Evolutionary conservation across 768 basidiomycete species (phyloP).

Genomic region (Tricholoma bakamatsutake): DNA sequence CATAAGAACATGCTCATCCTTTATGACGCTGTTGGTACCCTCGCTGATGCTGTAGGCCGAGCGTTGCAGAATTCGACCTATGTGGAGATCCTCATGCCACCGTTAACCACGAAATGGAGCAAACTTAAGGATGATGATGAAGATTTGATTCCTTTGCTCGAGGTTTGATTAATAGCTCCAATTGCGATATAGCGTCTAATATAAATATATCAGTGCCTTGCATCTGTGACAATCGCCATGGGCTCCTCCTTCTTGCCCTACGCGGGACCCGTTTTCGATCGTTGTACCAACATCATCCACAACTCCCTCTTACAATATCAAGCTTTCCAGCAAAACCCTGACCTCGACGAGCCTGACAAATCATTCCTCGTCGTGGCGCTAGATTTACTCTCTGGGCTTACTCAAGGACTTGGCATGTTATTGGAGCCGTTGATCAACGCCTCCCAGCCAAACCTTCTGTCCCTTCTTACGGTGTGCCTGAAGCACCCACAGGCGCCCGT

Average conservation of each 20-base stretch:
- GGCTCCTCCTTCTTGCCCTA: constrained; percentile 85
- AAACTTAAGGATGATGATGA: constrained; percentile 87
- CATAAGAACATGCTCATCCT: constrained; percentile 99
- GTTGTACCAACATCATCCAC: constrained; percentile 85
- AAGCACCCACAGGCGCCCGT: constrained; percentile 96
- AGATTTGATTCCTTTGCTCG: constrained; percentile 89
- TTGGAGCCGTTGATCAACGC: constrained; percentile 68
- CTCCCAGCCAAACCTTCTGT: constrained; percentile 72
- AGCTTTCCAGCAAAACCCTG: constrained; percentile 80
- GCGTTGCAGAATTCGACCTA: constrained; percentile 81
- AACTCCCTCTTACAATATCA: constrained; percentile 80
- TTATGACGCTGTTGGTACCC: constrained; percentile 97
- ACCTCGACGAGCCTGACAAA: constrained; percentile 92
- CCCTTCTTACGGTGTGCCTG: constrained; percentile 80
- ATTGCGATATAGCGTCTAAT: neutral
- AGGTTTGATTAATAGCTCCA: constrained; percentile 39
- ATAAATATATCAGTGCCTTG: constrained; percentile 65
- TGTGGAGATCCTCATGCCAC: constrained; percentile 96
- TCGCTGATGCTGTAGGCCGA: constrained; percentile 92
- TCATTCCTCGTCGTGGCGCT: constrained; percentile 97
- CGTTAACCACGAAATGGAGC: constrained; percentile 85
- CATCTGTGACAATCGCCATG: constrained; percentile 96
- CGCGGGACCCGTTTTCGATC: constrained; percentile 86
- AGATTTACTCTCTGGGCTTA: constrained; percentile 93
- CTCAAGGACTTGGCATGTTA: constrained; percentile 82